Evolutionary conservation across 192 early-diverging fungal species (phyloP).

Genomic region (Coemansia sp.): DNA sequence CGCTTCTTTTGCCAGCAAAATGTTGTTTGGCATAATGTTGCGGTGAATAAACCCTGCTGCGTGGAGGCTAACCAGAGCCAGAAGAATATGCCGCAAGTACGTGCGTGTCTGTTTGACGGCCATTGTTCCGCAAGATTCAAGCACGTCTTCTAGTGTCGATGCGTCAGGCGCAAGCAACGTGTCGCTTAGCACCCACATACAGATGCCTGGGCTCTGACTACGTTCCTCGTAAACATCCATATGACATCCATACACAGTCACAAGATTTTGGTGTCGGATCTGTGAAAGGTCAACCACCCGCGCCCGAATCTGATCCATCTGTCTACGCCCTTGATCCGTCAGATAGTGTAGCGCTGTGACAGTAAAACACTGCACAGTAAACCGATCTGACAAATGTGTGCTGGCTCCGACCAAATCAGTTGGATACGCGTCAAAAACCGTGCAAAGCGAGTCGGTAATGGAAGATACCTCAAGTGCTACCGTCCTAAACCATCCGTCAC

Average conservation of each 20-base stretch:
- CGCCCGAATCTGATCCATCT: conserved; percentile 59
- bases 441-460: conserved; percentile 30
- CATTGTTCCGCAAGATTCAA: conserved; percentile 65
- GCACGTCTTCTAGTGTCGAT: conserved; percentile 61
- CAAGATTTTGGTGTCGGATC: conserved; percentile 61
- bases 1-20: conserved; percentile 37
- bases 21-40: conserved; percentile 40
- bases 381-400: conserved; percentile 37
- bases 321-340: conserved; percentile 41
- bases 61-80: conserved; percentile 64
- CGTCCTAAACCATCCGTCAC: conserved; percentile 31
- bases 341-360: conserved; percentile 32
- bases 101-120: conserved; percentile 57
- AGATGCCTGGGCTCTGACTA: conserved; percentile 20
- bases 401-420: conserved; percentile 40
- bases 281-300: conserved; percentile 35
- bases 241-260: conserved; percentile 60
- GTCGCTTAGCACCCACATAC: conserved; percentile 41
- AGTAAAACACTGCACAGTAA: conserved; percentile 45
- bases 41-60: conserved; percentile 66
- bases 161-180: conserved; percentile 32
- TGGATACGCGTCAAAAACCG: conserved; percentile 49
- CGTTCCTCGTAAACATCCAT: conserved; percentile 43
- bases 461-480: conserved; percentile 45
- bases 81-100: conserved; percentile 68